These are phyloP conservation scores for Penicillium sp. DNA, from an alignment of 2,329 filamentous ascomycete species.

Conservation along the genomic window DNA sequence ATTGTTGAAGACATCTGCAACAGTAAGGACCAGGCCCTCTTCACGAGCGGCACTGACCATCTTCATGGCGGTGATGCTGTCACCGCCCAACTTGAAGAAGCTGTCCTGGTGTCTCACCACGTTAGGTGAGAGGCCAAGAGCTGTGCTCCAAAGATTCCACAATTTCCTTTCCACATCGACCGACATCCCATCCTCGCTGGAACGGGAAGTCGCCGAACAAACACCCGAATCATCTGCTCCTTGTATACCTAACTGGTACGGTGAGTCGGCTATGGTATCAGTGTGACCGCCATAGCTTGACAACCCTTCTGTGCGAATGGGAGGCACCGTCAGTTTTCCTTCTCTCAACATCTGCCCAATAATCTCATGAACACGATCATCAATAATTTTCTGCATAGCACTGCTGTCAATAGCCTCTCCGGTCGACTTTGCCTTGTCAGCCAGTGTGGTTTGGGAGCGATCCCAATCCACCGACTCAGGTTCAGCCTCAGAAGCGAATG, in stretches of 20 bases:
- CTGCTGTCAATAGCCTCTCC: conserved; percentile 16
- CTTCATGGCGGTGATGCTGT: conserved; percentile 38
- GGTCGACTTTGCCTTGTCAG: conserved; percentile 10
- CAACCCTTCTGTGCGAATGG: conserved; percentile 10
- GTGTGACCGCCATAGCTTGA: conserved; percentile 11
- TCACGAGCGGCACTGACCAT: conserved; percentile 36
- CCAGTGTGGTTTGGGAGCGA: conserved; percentile 12
- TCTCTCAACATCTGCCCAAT: conserved; percentile 29
- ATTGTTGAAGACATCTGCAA: conserved; percentile 39
- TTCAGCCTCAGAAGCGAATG: conserved; percentile 7
- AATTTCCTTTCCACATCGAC: conserved; percentile 29
- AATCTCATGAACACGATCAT: conserved; percentile 29
- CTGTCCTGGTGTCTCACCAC: conserved; percentile 31
- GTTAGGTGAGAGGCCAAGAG: conserved; percentile 28
- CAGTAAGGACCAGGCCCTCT: conserved; percentile 34
- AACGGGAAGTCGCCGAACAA: conserved; percentile 27
- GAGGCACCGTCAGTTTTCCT: conserved; percentile 20
- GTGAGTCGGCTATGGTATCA: conserved; percentile 15
- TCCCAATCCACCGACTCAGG: conserved; percentile 9
- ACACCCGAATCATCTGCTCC: conserved; percentile 19
- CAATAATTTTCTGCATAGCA: conserved; percentile 27
- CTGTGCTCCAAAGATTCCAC: conserved; percentile 33
- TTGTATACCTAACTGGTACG: conserved; percentile 12
- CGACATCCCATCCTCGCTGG: conserved; percentile 22
- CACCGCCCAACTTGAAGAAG: conserved; percentile 38